Evolutionary conservation across 2,329 filamentous ascomycete species (phyloP).

Genomic region (Epichloe amarillans): DNA sequence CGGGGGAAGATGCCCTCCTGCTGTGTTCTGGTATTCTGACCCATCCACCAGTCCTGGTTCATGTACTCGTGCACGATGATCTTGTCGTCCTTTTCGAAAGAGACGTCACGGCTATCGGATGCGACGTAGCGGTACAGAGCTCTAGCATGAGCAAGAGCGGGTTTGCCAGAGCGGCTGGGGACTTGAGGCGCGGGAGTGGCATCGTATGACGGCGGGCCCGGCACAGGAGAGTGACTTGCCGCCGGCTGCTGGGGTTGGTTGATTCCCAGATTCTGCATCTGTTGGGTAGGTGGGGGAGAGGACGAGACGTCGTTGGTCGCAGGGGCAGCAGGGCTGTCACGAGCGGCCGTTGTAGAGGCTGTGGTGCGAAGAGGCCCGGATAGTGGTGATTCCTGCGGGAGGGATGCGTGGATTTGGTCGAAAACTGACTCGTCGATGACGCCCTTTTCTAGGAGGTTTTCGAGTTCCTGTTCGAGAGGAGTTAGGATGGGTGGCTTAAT

Average conservation of each 20-base stretch:
- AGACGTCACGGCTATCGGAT: slow-evolving; percentile 67
- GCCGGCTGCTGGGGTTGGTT: slow-evolving; percentile 8
- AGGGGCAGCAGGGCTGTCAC: slow-evolving; percentile 20
- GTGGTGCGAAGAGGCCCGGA: slow-evolving; percentile 32
- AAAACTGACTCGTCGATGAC: slow-evolving; percentile 65
- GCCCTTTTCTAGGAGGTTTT: slow-evolving; percentile 72
- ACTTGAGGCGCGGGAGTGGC: slow-evolving; percentile 31
- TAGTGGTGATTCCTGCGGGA: slow-evolving; percentile 58
- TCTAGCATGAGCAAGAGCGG: slow-evolving; percentile 57
- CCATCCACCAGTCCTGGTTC: slow-evolving; percentile 97
- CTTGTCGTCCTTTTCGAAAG: slow-evolving; percentile 66
- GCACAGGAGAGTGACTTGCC: slow-evolving; percentile 12
- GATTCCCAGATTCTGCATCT: slow-evolving; percentile 29
- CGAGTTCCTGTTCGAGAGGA: slow-evolving; percentile 56
- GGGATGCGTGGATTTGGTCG: slow-evolving; percentile 57
- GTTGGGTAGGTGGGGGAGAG: slow-evolving; percentile 20
- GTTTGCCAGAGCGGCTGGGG: slow-evolving; percentile 32
- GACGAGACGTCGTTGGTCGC: slow-evolving; percentile 15
- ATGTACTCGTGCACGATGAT: slow-evolving; percentile 80
- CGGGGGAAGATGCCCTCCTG: slow-evolving; percentile 92
- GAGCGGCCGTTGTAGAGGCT: slow-evolving; percentile 16
- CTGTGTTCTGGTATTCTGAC: slow-evolving; percentile 69
- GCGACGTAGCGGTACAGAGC: slow-evolving; percentile 77
- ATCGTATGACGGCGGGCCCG: slow-evolving; percentile 38
- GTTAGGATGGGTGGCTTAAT: not conserved